phyloP scores from a whole-genome alignment of 1,139 yeast species.

The Eremothecium gossypii region DNA sequence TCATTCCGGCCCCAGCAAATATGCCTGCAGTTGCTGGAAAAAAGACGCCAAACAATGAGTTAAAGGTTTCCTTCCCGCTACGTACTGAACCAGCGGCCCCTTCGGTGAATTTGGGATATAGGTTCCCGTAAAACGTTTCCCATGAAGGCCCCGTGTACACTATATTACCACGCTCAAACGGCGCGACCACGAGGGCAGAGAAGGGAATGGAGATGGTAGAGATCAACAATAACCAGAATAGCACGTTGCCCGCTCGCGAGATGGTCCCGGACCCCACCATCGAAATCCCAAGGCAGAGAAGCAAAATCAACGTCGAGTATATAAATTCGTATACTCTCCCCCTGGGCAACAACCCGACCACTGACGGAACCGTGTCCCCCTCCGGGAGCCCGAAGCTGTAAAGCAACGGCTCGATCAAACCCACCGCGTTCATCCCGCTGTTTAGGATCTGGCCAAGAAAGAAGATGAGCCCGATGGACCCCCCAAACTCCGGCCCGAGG shows the following conservation, averaged over 20 bases:
- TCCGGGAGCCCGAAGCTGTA: constrained; percentile 43
- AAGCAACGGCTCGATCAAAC: constrained; percentile 63
- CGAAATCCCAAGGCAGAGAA: constrained; percentile 68
- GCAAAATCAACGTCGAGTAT: constrained; percentile 58
- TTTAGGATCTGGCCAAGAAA: constrained; percentile 70
- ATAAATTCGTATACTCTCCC: constrained; percentile 47
- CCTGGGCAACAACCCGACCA: constrained; percentile 45
- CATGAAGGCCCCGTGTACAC: constrained; percentile 67
- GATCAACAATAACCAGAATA: constrained; percentile 58
- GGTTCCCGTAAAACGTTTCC: constrained; percentile 53
- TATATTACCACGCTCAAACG: constrained; percentile 43
- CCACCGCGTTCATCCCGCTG: constrained; percentile 71
- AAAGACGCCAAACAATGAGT: constrained; percentile 83
- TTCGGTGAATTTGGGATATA: constrained; percentile 69
- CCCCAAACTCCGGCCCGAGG: constrained; percentile 77
- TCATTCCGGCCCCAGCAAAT: constrained; percentile 98
- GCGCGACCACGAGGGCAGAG: constrained; percentile 56
- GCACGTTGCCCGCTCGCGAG: constrained; percentile 69
- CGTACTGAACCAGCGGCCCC: constrained; percentile 88
- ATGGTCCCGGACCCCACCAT: constrained; percentile 77
- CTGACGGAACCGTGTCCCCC: constrained; percentile 41
- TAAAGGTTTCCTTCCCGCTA: constrained; percentile 60
- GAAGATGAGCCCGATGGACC: constrained; percentile 70
- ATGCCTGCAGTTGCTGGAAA: constrained; percentile 98
- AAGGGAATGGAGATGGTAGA: constrained; percentile 80